Base-by-base conservation (phyloP, 805 yeast genomes). In the Candida pini region DNA sequence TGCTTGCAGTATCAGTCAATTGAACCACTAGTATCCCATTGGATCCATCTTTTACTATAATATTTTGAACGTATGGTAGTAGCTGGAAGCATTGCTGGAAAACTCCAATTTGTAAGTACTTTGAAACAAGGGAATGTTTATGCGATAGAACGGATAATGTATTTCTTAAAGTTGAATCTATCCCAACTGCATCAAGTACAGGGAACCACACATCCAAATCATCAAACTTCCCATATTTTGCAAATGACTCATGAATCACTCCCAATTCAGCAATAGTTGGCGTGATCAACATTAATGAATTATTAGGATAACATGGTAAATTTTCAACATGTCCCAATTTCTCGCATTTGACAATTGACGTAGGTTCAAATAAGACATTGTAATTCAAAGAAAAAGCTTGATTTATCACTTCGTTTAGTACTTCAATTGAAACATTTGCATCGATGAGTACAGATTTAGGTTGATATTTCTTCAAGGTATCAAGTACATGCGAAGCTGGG, bases 121-220 rank as follows among this genome's bases (percentile, higher is more conserved):
- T 45, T 30, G 38, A 41, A 28, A 58, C 53, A 30, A 41, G 44
- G 29, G 38, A 58, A 45, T 37, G 38, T 39, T 55, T 46, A 27
- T 35, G 18, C 0, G 63, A 49, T 1, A 56, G 38, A 0, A 57
- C 53, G 13, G 66, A 69, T 36, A 80, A 51, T 31, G 62, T 61
- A 16, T 66, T 68, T 34, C 81, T 58, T 39, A 78, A 65, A 1
- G 47, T 48, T 0, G 68, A 53, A 41, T 69, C 68, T 5, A 76
- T 47, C 1, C 76, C 75, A 18, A 84, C 55, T 1, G 70, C 49
- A 46, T 86, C 95, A 10, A 87, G 54, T 2, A 76, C 62, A 1
- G 83, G 81, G 56, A 87, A 87, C 96, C 96, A 88, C 3, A 55
- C 44, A 31, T 78, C 80, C 18, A 66, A 50, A 41, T 77, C 79